Evolutionary conservation across 345 rosid species (phyloP), one percentile per base, ranked within the genome.

Genomic region (Syzygium aqueum): DNA sequence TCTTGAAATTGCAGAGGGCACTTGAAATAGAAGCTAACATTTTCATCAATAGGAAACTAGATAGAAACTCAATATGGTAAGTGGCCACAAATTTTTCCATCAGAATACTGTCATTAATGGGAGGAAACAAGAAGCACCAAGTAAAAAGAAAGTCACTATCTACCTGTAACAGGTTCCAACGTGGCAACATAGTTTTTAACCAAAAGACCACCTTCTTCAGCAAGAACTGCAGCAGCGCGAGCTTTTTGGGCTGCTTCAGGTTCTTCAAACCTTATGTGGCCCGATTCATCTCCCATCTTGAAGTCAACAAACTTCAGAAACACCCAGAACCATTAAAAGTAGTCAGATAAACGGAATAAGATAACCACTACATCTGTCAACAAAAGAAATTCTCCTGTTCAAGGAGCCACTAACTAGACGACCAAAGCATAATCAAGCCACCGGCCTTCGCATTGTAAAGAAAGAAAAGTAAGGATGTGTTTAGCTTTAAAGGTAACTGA

Each of bases 241-340:
- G 99, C 99, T 86, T 95, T 97, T 89, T 95, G 99, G 57, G 96
- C 94, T 89, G 92, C 98, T 91, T 97, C 99, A 61, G 99, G 95
- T 90, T 90, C 91, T 85, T 96, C 98, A 89, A 95, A 97, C 90
- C 99, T 88, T 87, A 96, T 87, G 87, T 93, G 94, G 77, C 99
- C 99, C 2, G 95, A 92, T 51, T 91, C 91, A 8, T 93, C 96
- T 92, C 99, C 99, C 88, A 95, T 93, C 90, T 91, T 94, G 94
- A 95, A 97, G 92, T 96, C 99, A 86, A 97, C 90, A 88, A 77
- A 97, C 99, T 97, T 90, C 89, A 90, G 23, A 84, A 61, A 88
- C 52, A 43, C 51, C 63, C n/a, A 54, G 21, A 28, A 65, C 61
- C 14, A 54, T 51, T 21, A 87, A 84, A 91, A 87, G 43, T 54